Evolutionary conservation across 768 basidiomycete species (phyloP).

Genomic region (Tulasnella sp.): DNA sequence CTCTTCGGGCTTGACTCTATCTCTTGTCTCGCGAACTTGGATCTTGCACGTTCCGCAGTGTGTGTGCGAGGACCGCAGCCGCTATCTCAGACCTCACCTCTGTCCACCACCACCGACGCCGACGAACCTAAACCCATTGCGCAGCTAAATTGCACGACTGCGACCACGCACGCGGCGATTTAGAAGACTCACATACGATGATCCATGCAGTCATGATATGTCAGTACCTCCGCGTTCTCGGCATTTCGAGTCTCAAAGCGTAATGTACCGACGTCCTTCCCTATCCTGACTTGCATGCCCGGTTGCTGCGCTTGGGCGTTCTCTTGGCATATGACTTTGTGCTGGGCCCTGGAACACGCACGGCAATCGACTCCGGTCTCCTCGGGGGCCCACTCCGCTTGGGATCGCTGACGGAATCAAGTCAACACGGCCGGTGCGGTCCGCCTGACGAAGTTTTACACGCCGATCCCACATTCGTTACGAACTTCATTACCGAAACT

Average conservation of each 20-base stretch:
- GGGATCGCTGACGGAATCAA: conserved; percentile 32
- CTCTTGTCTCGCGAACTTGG: background rate
- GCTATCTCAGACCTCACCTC: background rate
- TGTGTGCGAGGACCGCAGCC: background rate
- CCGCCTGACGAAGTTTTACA: conserved; percentile 83
- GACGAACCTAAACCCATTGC: background rate
- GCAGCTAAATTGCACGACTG: background rate
- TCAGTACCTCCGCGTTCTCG: background rate
- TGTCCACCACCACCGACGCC: background rate
- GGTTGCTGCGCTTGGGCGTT: background rate
- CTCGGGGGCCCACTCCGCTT: background rate
- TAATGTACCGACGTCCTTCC: background rate
- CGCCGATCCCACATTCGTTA: conserved; percentile 55
- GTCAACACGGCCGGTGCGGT: conserved; percentile 92
- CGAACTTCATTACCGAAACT: conserved; percentile 64
- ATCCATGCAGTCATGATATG: conserved; percentile 8
- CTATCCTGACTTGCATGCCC: background rate
- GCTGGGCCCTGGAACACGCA: background rate
- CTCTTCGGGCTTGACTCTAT: background rate
- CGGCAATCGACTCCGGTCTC: background rate
- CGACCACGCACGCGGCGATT: background rate
- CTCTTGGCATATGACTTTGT: background rate
- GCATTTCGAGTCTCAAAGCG: background rate
- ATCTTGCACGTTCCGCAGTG: background rate
- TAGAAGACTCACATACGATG: background rate